phyloP scores from a whole-genome alignment of 2,329 filamentous ascomycete genomes.

The Xylariaceae sp. region DNA sequence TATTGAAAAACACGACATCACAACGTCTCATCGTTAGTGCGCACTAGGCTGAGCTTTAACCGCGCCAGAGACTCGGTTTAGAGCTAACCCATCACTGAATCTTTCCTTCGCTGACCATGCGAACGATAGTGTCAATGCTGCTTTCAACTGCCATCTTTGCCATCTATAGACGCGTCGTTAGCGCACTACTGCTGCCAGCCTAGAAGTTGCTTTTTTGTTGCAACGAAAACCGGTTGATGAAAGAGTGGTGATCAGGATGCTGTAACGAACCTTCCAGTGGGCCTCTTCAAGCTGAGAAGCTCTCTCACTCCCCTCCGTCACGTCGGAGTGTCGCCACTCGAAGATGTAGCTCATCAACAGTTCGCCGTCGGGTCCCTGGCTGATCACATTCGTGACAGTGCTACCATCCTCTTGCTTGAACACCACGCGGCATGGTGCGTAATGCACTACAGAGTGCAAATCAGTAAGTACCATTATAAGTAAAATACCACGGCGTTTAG shows the following conservation, averaged over 20 bases:
- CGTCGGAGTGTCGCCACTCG: constrained; percentile 43
- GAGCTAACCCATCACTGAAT: constrained; percentile 26
- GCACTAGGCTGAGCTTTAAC: no score
- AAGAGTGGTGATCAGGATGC: no score
- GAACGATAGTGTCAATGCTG: constrained; percentile 40
- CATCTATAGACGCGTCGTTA: constrained; percentile 27
- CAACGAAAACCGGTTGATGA: no score
- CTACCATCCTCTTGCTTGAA: constrained; percentile 46
- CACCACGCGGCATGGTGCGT: constrained; percentile 42
- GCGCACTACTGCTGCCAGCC: no score
- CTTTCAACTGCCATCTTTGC: constrained; percentile 41
- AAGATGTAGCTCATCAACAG: constrained; percentile 46
- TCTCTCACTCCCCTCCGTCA: constrained; percentile 37
- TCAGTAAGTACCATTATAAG: background rate
- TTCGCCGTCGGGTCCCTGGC: constrained; percentile 37
- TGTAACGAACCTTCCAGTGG: constrained; percentile 34
- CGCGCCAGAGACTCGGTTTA: no score
- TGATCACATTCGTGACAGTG: constrained; percentile 44
- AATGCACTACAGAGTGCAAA: constrained; percentile 28
- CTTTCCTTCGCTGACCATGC: constrained; percentile 35
- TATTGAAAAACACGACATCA: background rate
- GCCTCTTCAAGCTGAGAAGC: constrained; percentile 34
- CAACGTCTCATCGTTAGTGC: background rate
- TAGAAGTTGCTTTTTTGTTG: no score
- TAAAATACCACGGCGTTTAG: no score